A percentile compares a stretch with the other conserved stretches of the same genome.
phyloP scores from a whole-genome alignment of 2,329 filamentous ascomycete genomes.

The Zasmidium citrigriseum region DNA sequence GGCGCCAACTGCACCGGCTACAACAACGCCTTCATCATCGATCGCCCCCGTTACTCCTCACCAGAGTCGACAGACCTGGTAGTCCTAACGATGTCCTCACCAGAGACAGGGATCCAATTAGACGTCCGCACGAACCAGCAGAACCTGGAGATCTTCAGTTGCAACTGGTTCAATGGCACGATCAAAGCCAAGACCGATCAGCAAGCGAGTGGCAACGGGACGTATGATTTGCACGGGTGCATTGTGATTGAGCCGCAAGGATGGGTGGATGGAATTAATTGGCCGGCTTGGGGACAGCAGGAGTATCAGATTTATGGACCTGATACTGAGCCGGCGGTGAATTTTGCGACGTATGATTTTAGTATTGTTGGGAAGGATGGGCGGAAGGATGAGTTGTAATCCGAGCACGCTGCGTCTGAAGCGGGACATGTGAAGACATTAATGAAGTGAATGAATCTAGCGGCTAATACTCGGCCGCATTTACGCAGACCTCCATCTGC shows the following conservation, averaged over 20 bases:
- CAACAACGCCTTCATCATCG: slow-evolving; percentile 53
- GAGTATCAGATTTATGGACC: slow-evolving; percentile 52
- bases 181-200: slow-evolving; percentile 27
- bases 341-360: slow-evolving; percentile 6
- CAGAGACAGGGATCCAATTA: slow-evolving; percentile 27
- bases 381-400: slow-evolving; percentile 1
- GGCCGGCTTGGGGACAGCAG: slow-evolving; percentile 78
- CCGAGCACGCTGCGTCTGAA: not conserved
- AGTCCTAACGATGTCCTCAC: slow-evolving; percentile 19
- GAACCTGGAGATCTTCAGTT: slow-evolving; percentile 30
- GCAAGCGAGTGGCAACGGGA: slow-evolving; percentile 11
- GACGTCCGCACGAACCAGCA: slow-evolving; percentile 27
- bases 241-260: slow-evolving; percentile 70
- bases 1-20: slow-evolving; percentile 83
- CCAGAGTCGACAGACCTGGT: slow-evolving; percentile 22
- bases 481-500: no score
- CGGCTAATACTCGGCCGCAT: no score
- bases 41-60: slow-evolving; percentile 18
- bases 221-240: slow-evolving; percentile 18
- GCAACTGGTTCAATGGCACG: slow-evolving; percentile 28
- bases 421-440: not conserved
- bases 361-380: not conserved
- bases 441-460: not conserved
- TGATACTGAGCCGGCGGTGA: slow-evolving; percentile 26
- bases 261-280: slow-evolving; percentile 93